Evolutionary conservation across 352 stramenopile species (phyloP), one percentile per base, ranked within the genome.

Genomic region (Elongisporangium undulatum): DNA sequence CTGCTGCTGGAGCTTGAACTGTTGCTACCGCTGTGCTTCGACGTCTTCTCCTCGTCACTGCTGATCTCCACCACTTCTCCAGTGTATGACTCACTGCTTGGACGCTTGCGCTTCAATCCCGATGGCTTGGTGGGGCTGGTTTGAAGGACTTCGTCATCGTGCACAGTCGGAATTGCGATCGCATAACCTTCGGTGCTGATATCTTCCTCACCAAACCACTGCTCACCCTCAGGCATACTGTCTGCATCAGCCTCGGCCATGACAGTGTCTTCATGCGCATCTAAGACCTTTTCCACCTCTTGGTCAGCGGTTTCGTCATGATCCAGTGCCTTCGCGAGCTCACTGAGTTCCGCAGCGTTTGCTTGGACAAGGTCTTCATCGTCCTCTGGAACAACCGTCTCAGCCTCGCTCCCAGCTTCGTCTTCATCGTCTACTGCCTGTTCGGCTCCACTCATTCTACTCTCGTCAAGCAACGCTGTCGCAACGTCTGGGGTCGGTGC

Each of bases 1-100:
- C 57, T 68, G 26, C 61, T 66, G 7, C 59, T 64, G 12, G 48
- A 56, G 49, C 58, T 67, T 7, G 48, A 55, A 19, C 60, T 60
- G 13, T 22, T 82, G 13, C 55, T 69, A 16, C 51, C 67, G 10
- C 38, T 69, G 41, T 13, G 48, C 62, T 49, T 60, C 6, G 2
- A 22, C 22, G 29, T 49, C 58, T 58, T 50, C 20, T 54, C 54
- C 29, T 45, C 52, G 20, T 49, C 41, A 4, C 39, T 53, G 2
- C 54, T 39, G 8, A 49, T 52, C 34, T 58, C 49, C 21, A 57
- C 62, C 24, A 58, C 58, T 64, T 55, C 54, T 41, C 29, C 55
- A 38, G 51, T 22, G 56, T 53, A 19, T 64, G 23, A 29, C 45
- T 7, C 45, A 61, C 58, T 10, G 20, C 15, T 49, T 49, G 4